A percentile compares a stretch with the other conserved stretches of the same genome.
phyloP scores from a whole-genome alignment of 2,329 filamentous ascomycete genomes.

The Aureobasidium sp. region DNA sequence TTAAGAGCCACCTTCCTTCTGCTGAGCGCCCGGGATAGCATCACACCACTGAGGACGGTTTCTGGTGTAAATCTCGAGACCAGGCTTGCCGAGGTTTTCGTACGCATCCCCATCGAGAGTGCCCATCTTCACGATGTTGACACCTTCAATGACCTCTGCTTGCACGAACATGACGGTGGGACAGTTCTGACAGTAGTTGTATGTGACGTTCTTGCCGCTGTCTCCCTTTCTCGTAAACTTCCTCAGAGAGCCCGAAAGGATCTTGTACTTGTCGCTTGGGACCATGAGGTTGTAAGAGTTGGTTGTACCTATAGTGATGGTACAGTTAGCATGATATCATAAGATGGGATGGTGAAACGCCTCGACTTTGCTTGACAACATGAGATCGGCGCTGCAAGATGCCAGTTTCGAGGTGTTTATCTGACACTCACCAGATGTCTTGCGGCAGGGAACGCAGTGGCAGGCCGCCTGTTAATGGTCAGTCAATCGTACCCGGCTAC shows the following conservation, averaged over 20 bases:
- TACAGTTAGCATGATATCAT: background rate
- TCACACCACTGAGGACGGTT: slow-evolving; percentile 24
- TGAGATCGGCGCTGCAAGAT: background rate
- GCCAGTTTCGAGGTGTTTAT: background rate
- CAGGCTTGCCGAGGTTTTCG: slow-evolving; percentile 18
- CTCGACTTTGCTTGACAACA: background rate
- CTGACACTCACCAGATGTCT: slow-evolving; percentile 18
- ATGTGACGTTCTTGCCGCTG: slow-evolving; percentile 24
- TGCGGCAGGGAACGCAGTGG: slow-evolving; percentile 26
- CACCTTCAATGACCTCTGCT: slow-evolving; percentile 18
- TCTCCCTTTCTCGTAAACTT: slow-evolving; percentile 23
- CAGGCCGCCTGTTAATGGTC: slow-evolving; percentile 18
- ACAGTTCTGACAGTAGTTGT: slow-evolving; percentile 24
- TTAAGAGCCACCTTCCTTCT: slow-evolving; percentile 18
- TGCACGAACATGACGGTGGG: slow-evolving; percentile 22
- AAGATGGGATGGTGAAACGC: background rate
- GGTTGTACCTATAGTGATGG: slow-evolving; percentile 16
- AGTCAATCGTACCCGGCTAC: background rate
- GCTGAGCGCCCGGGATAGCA: slow-evolving; percentile 17
- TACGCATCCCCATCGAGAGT: slow-evolving; percentile 24
- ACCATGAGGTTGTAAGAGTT: slow-evolving; percentile 24
- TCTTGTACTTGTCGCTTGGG: slow-evolving; percentile 21
- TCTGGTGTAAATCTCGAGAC: slow-evolving; percentile 24
- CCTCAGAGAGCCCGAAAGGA: slow-evolving; percentile 20
- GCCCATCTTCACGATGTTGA: slow-evolving; percentile 25